phyloP scores from a whole-genome alignment of 1,284 basidiomycete species.

The Naganishia sp. region DNA sequence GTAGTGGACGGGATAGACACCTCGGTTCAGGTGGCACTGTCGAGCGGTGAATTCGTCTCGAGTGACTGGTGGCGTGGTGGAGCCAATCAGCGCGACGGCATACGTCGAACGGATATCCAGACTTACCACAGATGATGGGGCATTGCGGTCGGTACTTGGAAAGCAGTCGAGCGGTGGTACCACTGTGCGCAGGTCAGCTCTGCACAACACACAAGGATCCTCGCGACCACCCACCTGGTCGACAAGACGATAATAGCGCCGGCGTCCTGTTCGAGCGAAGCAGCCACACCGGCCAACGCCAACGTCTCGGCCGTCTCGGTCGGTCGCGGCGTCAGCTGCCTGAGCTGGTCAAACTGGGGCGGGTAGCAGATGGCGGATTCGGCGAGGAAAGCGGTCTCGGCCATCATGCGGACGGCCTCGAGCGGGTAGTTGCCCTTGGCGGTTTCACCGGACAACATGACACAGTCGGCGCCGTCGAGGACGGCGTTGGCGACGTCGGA shows the following conservation, averaged over 20 bases:
- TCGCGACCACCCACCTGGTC: slow-evolving; percentile 56
- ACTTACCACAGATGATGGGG: slow-evolving; percentile 87
- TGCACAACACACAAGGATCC: background rate
- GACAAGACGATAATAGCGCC: slow-evolving; percentile 94
- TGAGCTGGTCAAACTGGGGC: slow-evolving; percentile 85
- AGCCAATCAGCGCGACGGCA: slow-evolving; percentile 5
- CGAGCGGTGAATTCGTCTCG: slow-evolving; percentile 94
- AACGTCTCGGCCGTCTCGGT: slow-evolving; percentile 92
- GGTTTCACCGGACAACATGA: slow-evolving; percentile 98
- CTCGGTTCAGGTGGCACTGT: slow-evolving; percentile 95
- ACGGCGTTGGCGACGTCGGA: slow-evolving; percentile 98
- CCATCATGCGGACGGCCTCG: slow-evolving; percentile 97
- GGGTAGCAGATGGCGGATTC: slow-evolving; percentile 92
- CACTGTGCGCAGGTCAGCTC: slow-evolving; percentile 46
- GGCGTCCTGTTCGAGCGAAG: slow-evolving; percentile 90
- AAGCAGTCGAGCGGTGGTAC: slow-evolving; percentile 92
- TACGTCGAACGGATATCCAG: background rate
- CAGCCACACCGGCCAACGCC: slow-evolving; percentile 88
- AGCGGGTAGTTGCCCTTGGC: slow-evolving; percentile 94
- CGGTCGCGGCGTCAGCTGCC: slow-evolving; percentile 73
- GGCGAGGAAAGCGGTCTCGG: slow-evolving; percentile 92
- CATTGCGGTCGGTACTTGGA: slow-evolving; percentile 95
- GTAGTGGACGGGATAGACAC: slow-evolving; percentile 95
- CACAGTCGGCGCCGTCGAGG: slow-evolving; percentile 94
- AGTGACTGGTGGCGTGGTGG: slow-evolving; percentile 65